phyloP scores from a whole-genome alignment of 2,329 filamentous ascomycete species.

The Madurella fahalii region DNA sequence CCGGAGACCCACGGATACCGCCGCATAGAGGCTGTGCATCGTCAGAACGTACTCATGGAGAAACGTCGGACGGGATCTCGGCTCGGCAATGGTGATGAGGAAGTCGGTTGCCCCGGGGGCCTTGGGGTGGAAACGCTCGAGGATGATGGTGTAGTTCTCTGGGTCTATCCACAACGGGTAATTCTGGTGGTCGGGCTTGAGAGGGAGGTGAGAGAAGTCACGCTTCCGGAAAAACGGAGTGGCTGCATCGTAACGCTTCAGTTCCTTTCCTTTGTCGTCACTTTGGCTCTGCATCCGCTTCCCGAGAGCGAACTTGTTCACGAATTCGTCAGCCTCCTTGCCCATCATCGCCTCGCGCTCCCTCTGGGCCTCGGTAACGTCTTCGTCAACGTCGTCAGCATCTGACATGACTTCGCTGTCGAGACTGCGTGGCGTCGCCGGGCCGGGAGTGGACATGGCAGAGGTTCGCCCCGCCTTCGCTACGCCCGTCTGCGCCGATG shows the following conservation, averaged over 20 bases:
- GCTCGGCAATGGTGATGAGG: constrained; percentile 92
- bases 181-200: constrained; percentile 86
- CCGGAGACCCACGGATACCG: constrained; percentile 88
- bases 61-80: constrained; percentile 80
- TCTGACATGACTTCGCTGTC: constrained; percentile 38
- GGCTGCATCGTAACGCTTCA: constrained; percentile 28
- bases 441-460: constrained; percentile 56
- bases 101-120: constrained; percentile 89
- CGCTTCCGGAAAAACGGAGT: constrained; percentile 32
- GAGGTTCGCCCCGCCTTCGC: constrained; percentile 56
- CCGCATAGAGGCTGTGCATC: constrained; percentile 88
- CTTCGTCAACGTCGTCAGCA: constrained; percentile 45
- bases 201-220: constrained; percentile 76
- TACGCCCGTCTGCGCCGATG: constrained; percentile 42
- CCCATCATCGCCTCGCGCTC: constrained; percentile 52
- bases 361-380: constrained; percentile 45
- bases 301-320: constrained; percentile 29
- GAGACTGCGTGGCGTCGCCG: constrained; percentile 56
- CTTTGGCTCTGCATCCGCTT: constrained; percentile 41
- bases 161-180: constrained; percentile 94
- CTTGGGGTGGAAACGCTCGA: constrained; percentile 89
- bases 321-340: constrained; percentile 58
- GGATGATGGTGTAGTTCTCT: constrained; percentile 76
- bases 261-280: constrained; percentile 12
- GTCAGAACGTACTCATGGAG: constrained; percentile 93